A percentile compares a stretch with the other conserved stretches of the same genome.
Evolutionary conservation across 164 flowering plant genomes (phyloP).

Genomic region (Platanus orientalis): DNA sequence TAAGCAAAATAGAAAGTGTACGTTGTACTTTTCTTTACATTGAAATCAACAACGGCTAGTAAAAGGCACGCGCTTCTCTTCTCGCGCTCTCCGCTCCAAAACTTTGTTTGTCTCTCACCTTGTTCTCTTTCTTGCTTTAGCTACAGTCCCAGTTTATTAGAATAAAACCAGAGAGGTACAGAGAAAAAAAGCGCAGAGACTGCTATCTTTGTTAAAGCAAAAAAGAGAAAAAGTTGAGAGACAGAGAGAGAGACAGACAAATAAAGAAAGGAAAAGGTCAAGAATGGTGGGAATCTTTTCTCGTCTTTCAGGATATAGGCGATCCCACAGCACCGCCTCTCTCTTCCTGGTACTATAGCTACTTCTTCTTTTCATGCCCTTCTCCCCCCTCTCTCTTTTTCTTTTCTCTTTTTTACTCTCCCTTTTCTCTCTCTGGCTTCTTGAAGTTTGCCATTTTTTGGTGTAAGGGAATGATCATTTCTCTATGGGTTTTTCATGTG

Average conservation of each 20-base stretch:
- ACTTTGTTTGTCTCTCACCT: too few relatives aligned
- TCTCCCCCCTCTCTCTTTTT: background rate
- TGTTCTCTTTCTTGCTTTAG: too few relatives aligned
- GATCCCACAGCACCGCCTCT: constrained; percentile 18
- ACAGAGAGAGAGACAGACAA: constrained; percentile 7
- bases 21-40: too few relatives aligned
- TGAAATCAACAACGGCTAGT: too few relatives aligned
- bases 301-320: constrained; percentile 24
- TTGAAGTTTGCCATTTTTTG: constrained; percentile 2
- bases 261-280: constrained; percentile 8
- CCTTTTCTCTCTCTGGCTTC: background rate
- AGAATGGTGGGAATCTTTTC: constrained; percentile 33
- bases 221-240: constrained; percentile 11
- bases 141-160: too few relatives aligned
- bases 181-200: too few relatives aligned
- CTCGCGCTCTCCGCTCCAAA: too few relatives aligned
- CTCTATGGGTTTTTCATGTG: constrained; percentile 36
- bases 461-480: constrained; percentile 13
- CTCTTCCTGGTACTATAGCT: constrained; percentile 11
- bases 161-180: too few relatives aligned
- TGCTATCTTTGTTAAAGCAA: constrained; percentile 5
- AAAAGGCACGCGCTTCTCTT: too few relatives aligned
- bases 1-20: too few relatives aligned
- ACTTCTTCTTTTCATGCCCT: constrained; percentile 23
- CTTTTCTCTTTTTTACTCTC: constrained; percentile 1